Base-by-base conservation (phyloP, 2,329 filamentous ascomycete species). In the Ophiostoma tasmaniense region DNA sequence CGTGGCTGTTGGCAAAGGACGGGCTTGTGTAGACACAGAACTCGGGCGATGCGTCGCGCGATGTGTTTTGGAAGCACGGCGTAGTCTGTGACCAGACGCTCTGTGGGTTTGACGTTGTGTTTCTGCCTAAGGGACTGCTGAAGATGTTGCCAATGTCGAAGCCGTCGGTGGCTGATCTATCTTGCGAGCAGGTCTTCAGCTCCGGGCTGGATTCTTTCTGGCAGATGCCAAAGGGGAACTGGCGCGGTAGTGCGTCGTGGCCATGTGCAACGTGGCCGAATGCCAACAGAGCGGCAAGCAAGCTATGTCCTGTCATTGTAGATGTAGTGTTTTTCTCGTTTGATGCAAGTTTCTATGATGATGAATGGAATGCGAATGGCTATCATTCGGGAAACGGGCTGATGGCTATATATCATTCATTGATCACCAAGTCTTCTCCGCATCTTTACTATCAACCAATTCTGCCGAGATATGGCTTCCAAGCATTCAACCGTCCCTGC, bases 11-110 rank as follows among this genome's bases (percentile, higher is more conserved):
- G 52, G 78, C 79, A 68, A 81, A 80, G 14, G 70, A 70, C 3
- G 72, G 67, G 69, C 76, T 76, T 20, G 77, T 72, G 72, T 77
- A 81, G 70, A 79, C 75, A 73, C 79, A 81, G 72, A 75, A 76
- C 37, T 71, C 62, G 7, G 59, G 28, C 30, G 4, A 70, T 35
- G 37, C 61, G 30, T 33, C 59, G 45, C 37, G 42, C 1, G 71
- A 72, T 39, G 66, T 66, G 68, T 74, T 74, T 30, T 70, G 68
- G 69, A 74, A 73, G 68, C 76, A 78, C 5, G 76, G 76, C 6
- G 71, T 64, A 14, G 73, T 69, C 61, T 73, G 70, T 8, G 73
- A 74, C 76, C 76, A 77, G 6, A 64, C 74, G 71, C 30, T n/a
- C 8, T 52, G 50, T 17, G 50, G 25, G 14, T 28, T 45, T 2